Conservation (phyloP, 1,284 basidiomycete genomes). For the Pseudozyma sp. region DNA sequence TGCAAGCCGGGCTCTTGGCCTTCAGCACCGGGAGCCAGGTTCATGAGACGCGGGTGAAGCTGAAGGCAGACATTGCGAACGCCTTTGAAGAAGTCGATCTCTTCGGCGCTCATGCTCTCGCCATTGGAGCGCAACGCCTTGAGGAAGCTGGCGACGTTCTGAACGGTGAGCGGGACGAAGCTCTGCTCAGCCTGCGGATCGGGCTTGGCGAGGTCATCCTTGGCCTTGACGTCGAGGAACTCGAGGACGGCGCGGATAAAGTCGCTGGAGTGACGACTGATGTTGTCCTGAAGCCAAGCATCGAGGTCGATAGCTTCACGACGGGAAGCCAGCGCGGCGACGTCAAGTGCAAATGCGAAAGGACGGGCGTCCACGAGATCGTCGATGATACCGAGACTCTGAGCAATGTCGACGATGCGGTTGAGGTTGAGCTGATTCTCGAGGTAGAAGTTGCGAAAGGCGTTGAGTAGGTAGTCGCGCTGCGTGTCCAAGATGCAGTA, state of each 20-base stretch:
- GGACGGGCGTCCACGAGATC: conserved; percentile 86
- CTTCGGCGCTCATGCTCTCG: conserved; percentile 73
- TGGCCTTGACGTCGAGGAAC: conserved; percentile 65
- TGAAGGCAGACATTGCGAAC: conserved; percentile 93
- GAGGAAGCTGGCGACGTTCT: conserved; percentile 66
- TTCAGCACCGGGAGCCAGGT: conserved; percentile 82
- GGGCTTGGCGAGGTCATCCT: conserved; percentile 64
- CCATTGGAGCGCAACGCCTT: conserved; percentile 65
- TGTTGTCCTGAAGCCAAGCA: conserved; percentile 92
- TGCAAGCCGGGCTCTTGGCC: conserved; percentile 91
- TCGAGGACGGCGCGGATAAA: conserved; percentile 78
- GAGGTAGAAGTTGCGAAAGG: conserved; percentile 89
- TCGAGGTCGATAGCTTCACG: conserved; percentile 94
- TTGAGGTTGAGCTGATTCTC: conserved; percentile 93
- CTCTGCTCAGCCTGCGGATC: conserved; percentile 66
- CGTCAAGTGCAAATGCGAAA: conserved; percentile 82
- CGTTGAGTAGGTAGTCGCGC: conserved; percentile 83
- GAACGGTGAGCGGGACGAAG: conserved; percentile 64
- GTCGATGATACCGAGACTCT: conserved; percentile 92
- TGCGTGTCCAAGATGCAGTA: conserved; percentile 94
- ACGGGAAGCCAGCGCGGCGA: conserved; percentile 90
- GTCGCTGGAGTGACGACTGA: conserved; percentile 80
- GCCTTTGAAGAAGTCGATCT: conserved; percentile 89
- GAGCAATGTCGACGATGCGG: conserved; percentile 91
- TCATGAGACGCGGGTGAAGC: conserved; percentile 95